Conservation (phyloP, 768 basidiomycete species). For the Harrya chromipes region DNA sequence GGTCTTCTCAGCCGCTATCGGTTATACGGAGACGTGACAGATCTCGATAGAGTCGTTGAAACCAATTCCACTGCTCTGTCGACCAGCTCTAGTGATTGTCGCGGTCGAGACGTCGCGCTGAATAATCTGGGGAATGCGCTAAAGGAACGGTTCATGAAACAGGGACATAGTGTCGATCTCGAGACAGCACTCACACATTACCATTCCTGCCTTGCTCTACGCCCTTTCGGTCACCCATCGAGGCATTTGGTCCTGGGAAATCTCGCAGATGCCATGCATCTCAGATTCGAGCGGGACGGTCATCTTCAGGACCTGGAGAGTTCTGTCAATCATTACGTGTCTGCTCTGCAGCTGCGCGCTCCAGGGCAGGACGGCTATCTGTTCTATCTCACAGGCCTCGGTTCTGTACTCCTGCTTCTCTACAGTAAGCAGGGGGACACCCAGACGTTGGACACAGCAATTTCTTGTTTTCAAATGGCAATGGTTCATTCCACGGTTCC, state of each 20-base stretch:
- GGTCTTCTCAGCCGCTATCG: constrained; percentile 20
- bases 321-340: constrained; percentile 4
- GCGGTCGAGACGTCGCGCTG: constrained; percentile 18
- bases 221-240: constrained; percentile 18
- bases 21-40: constrained; percentile 16
- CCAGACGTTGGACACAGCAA: constrained; percentile 19
- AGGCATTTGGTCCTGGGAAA: constrained; percentile 12
- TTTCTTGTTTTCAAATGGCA: constrained; percentile 14
- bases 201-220: constrained; percentile 19
- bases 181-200: constrained; percentile 13
- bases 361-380: constrained; percentile 14
- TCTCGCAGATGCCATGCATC: constrained; percentile 21
- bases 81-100: constrained; percentile 1
- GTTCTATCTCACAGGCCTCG: constrained; percentile 10
- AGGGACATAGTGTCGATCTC: constrained; percentile 16
- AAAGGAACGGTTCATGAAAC: constrained; percentile 13
- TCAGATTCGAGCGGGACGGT: constrained; percentile 24
- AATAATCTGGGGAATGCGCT: constrained; percentile 21
- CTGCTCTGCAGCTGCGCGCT: constrained; percentile 17
- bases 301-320: constrained; percentile 24
- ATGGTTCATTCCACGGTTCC: constrained; percentile 14
- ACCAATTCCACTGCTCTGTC: constrained; percentile 7
- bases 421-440: constrained; percentile 14
- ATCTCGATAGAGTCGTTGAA: constrained; percentile 19
- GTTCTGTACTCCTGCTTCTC: background rate